A percentile compares a stretch with the other conserved stretches of the same genome.
These are phyloP conservation scores for Trichoderma koningiopsis DNA, from an alignment of 2,329 filamentous ascomycete species.

Conservation along the genomic window DNA sequence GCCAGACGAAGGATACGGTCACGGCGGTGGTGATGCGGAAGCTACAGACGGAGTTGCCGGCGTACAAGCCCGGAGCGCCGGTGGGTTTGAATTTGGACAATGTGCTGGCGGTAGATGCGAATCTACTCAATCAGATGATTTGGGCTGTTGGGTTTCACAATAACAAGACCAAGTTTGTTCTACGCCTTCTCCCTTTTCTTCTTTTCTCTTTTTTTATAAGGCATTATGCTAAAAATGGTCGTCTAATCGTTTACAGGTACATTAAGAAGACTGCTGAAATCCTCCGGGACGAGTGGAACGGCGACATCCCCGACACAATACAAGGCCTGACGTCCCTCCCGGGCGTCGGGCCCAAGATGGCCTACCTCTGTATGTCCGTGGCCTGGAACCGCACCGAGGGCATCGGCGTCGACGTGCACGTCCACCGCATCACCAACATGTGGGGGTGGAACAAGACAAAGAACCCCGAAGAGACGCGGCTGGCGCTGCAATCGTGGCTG, in stretches of 20 bases:
- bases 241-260: constrained; percentile 41
- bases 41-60: constrained; percentile 72
- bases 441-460: constrained; percentile 89
- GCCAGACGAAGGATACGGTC: constrained; percentile 91
- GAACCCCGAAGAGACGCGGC: constrained; percentile 79
- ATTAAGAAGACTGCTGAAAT: constrained; percentile 76
- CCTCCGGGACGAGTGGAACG: constrained; percentile 67
- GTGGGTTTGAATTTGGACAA: constrained; percentile 72
- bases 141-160: constrained; percentile 90
- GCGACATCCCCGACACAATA: constrained; percentile 80
- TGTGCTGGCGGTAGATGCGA: constrained; percentile 70
- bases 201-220: neutral
- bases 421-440: constrained; percentile 90
- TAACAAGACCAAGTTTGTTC: constrained; percentile 73
- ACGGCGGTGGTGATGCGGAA: constrained; percentile 81
- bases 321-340: constrained; percentile 75
- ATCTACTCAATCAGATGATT: constrained; percentile 71
- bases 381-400: constrained; percentile 67
- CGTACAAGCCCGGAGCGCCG: constrained; percentile 47
- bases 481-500: constrained; percentile 77
- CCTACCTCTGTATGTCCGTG: constrained; percentile 80
- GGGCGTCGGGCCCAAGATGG: constrained; percentile 94
- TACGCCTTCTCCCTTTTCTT: neutral
- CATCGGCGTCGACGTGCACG: constrained; percentile 93
- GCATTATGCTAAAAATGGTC: neutral